Conservation (phyloP, 2,329 filamentous ascomycete species). For the Fusarium oligoseptatum region DNA sequence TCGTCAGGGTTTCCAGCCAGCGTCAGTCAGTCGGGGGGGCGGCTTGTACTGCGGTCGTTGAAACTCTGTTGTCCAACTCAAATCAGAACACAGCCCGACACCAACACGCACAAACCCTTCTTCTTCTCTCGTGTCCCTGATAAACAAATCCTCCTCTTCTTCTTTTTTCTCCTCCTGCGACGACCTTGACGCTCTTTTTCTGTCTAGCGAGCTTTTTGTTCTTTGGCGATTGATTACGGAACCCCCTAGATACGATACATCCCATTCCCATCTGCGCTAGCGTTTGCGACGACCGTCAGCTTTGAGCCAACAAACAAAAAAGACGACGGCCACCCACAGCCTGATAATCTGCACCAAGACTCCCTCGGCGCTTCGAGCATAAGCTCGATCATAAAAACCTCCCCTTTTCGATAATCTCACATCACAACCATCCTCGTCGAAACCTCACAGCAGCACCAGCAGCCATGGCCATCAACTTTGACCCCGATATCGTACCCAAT, state of each 20-base stretch:
- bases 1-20: conserved; percentile 37
- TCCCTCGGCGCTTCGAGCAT: background rate
- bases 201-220: conserved; percentile 3
- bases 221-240: conserved; percentile 27
- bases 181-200: conserved; percentile 27
- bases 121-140: conserved; percentile 7
- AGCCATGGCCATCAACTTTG: conserved; percentile 64
- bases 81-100: conserved; percentile 25
- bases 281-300: conserved; percentile 34
- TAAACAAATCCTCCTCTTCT: conserved; percentile 2
- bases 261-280: conserved; percentile 8
- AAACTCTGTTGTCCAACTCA: conserved; percentile 22
- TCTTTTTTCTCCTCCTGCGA: background rate
- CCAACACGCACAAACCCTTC: background rate
- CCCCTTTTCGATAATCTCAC: background rate
- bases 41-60: conserved; percentile 6
- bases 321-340: conserved; percentile 3
- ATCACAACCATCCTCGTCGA: background rate
- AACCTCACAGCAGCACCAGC: conserved; percentile 40
- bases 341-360: conserved; percentile 4
- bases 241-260: conserved; percentile 15
- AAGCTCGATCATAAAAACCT: background rate
- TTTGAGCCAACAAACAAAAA: conserved; percentile 32
- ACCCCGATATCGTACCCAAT: conserved; percentile 66
- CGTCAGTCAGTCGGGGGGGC: background rate